Conservation (phyloP, 371 early-diverging fungal species). For the Mortierella sp. region DNA sequence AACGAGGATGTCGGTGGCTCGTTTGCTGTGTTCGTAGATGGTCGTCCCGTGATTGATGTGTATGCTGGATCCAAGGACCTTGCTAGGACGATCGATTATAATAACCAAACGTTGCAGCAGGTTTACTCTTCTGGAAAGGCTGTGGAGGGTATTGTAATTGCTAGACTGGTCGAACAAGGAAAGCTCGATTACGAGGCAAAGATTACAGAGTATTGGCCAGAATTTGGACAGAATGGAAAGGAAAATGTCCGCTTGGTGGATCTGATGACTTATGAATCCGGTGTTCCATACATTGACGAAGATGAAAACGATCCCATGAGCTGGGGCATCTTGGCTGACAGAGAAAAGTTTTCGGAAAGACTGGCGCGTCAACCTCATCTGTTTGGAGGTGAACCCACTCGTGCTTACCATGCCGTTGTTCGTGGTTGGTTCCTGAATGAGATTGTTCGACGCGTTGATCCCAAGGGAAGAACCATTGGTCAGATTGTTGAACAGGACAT, state of each 20-base stretch:
- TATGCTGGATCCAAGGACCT: slow-evolving; percentile 74
- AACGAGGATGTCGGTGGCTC: slow-evolving; percentile 67
- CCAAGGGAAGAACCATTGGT: slow-evolving; percentile 67
- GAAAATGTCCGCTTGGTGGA: slow-evolving; percentile 75
- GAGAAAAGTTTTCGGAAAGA: slow-evolving; percentile 49
- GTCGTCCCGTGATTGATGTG: slow-evolving; percentile 69
- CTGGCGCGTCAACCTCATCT: slow-evolving; percentile 75
- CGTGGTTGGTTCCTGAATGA: slow-evolving; percentile 84
- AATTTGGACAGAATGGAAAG: slow-evolving; percentile 81
- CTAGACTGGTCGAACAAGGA: slow-evolving; percentile 72
- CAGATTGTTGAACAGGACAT: slow-evolving; percentile 66
- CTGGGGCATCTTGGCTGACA: slow-evolving; percentile 53
- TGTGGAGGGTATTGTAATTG: slow-evolving; percentile 71
- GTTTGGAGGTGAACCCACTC: slow-evolving; percentile 63
- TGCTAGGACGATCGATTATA: slow-evolving; percentile 58
- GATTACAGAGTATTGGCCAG: slow-evolving; percentile 80
- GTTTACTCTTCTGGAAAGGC: slow-evolving; percentile 78
- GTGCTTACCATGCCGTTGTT: slow-evolving; percentile 75
- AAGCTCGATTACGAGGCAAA: slow-evolving; percentile 65
- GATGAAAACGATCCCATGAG: slow-evolving; percentile 45
- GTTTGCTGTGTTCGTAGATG: slow-evolving; percentile 68
- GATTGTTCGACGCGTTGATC: slow-evolving; percentile 71
- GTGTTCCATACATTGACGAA: slow-evolving; percentile 69
- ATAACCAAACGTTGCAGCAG: slow-evolving; percentile 69
- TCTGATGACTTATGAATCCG: slow-evolving; percentile 75